phyloP scores from a whole-genome alignment of 2,329 filamentous ascomycete species.

The Trichoderma harzianum region DNA sequence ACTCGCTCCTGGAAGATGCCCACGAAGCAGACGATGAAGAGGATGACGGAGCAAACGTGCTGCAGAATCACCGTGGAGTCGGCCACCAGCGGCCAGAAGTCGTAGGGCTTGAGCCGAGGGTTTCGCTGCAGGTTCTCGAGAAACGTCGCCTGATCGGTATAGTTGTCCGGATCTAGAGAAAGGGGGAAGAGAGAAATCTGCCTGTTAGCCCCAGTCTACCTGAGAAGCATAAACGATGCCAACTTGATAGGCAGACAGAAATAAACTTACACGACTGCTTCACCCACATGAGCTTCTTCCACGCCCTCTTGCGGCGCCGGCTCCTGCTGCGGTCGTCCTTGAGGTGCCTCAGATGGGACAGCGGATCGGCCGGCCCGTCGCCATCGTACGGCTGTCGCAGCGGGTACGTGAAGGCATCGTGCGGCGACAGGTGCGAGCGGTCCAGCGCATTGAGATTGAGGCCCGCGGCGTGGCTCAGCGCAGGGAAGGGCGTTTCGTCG shows the following conservation, averaged over 20 bases:
- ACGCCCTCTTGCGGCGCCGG: slow-evolving; percentile 67
- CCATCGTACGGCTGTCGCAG: slow-evolving; percentile 48
- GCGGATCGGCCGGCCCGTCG: slow-evolving; percentile 33
- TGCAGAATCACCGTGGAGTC: slow-evolving; percentile 97
- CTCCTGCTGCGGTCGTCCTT: slow-evolving; percentile 61
- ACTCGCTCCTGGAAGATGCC: slow-evolving; percentile 84
- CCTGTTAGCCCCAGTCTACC: not conserved
- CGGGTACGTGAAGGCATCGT: slow-evolving; percentile 76
- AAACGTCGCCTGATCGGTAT: slow-evolving; percentile 95
- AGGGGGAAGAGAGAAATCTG: slow-evolving; percentile 2
- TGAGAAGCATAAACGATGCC: not conserved
- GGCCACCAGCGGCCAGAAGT: slow-evolving; percentile 95
- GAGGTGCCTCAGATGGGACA: slow-evolving; percentile 41
- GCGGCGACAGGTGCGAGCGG: slow-evolving; percentile 71
- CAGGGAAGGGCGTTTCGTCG: slow-evolving; percentile 37
- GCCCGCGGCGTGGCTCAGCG: slow-evolving; percentile 29
- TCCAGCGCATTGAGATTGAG: slow-evolving; percentile 41
- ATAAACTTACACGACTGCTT: slow-evolving; percentile 76
- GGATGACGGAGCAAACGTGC: slow-evolving; percentile 89
- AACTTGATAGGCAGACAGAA: slow-evolving; percentile 16
- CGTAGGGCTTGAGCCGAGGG: slow-evolving; percentile 87
- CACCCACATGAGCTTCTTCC: slow-evolving; percentile 98
- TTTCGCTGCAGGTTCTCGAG: slow-evolving; percentile 94
- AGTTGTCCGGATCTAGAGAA: slow-evolving; percentile 87
- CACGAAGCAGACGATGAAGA: slow-evolving; percentile 92